phyloP scores from a whole-genome alignment of 306 rosid genomes.

The Arachis stenosperma region DNA sequence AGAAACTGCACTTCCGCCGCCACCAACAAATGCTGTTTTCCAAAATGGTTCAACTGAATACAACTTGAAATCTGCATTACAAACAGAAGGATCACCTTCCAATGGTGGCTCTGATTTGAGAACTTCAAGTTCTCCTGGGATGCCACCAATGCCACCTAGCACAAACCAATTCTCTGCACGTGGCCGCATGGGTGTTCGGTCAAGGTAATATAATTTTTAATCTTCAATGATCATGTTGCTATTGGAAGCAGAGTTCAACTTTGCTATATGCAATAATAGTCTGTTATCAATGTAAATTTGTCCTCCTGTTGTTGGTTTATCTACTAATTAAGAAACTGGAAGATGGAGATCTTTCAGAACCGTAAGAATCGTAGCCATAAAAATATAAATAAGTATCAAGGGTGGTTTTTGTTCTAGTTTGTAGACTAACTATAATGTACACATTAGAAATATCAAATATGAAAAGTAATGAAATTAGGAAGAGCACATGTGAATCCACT shows the following conservation, averaged over 20 bases:
- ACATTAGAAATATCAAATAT: not conserved
- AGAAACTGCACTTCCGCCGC: constrained; percentile 76
- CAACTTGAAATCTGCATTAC: constrained; percentile 71
- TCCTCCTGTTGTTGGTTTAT: not conserved
- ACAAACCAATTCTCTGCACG: constrained; percentile 82
- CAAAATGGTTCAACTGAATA: constrained; percentile 74
- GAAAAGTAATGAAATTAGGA: constrained; percentile 3
- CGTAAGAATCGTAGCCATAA: constrained; percentile 16
- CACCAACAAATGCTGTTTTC: constrained; percentile 72
- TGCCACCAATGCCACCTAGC: constrained; percentile 79
- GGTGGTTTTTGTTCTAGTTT: not conserved
- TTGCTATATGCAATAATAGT: constrained; percentile 6
- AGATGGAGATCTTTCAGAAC: constrained; percentile 9
- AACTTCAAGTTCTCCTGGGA: constrained; percentile 58
- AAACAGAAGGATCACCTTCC: constrained; percentile 54
- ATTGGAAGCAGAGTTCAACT: constrained; percentile 4
- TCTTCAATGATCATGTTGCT: constrained; percentile 1
- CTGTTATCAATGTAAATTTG: constrained; percentile 7
- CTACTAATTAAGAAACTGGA: constrained; percentile 4
- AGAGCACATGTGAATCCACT: not conserved
- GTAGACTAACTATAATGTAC: constrained; percentile 11
- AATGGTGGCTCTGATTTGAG: constrained; percentile 47
- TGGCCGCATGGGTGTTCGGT: constrained; percentile 74
- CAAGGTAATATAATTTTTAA: constrained; percentile 60
- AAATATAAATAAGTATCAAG: constrained; percentile 1